phyloP scores from a whole-genome alignment of 306 rosid genomes.

The Fragaria nilgerrensis region DNA sequence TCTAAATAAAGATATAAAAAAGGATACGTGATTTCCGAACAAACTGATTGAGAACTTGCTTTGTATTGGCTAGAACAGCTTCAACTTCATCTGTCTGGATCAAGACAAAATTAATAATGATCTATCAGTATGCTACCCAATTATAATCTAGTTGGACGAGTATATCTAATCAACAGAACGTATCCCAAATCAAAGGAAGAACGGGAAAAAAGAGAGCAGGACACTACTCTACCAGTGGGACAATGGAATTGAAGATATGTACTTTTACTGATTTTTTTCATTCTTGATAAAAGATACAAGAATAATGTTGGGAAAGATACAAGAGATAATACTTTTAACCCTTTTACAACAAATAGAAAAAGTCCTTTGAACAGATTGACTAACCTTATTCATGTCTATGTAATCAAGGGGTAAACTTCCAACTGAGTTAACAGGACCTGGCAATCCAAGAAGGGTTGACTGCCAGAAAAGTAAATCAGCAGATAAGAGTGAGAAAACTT shows the following conservation, averaged over 20 bases:
- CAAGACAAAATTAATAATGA: constrained; percentile 21
- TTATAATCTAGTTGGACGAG: constrained; percentile 2
- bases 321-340: constrained; percentile 7
- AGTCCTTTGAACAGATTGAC: constrained; percentile 17
- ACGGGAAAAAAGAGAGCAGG: background rate
- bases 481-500: constrained; percentile 35
- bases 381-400: constrained; percentile 62
- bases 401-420: constrained; percentile 84
- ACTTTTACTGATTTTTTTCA: background rate
- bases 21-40: constrained; percentile 81
- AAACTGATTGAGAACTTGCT: constrained; percentile 76
- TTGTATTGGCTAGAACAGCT: constrained; percentile 78
- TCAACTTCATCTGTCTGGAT: constrained; percentile 75
- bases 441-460: constrained; percentile 84
- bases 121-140: constrained; percentile 19
- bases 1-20: constrained; percentile 11
- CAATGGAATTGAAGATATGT: background rate
- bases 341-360: constrained; percentile 10
- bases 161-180: background rate
- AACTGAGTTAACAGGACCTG: constrained; percentile 86
- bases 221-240: background rate
- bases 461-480: constrained; percentile 40
- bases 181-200: background rate
- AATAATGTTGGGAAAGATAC: constrained; percentile 9
- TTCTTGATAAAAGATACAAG: background rate